Evolutionary conservation across 805 yeast genomes (phyloP).

Genomic region (Candida loeiensis): DNA sequence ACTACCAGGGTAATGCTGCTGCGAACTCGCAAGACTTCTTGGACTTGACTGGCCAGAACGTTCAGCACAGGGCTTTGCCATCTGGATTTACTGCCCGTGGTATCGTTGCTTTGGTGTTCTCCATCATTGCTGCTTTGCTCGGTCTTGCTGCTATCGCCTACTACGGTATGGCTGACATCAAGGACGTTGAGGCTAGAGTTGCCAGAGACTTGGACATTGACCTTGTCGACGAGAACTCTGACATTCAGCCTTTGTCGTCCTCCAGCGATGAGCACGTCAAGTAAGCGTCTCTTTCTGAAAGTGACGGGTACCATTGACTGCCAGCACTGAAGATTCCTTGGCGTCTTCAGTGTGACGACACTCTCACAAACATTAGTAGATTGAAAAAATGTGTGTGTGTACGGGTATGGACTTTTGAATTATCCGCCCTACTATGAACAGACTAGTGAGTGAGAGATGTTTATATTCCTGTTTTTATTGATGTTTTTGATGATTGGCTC

Average conservation of each 20-base stretch:
- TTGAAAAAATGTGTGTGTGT: slow-evolving; percentile 21
- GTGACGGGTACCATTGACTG: not conserved
- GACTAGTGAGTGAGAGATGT: not conserved
- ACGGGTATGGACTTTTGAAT: slow-evolving; percentile 9
- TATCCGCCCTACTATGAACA: slow-evolving; percentile 3
- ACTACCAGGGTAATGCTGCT: slow-evolving; percentile 82
- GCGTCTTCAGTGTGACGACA: not conserved
- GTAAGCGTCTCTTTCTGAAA: slow-evolving; percentile 2
- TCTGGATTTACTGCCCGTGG: slow-evolving; percentile 93
- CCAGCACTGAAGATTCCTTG: not conserved
- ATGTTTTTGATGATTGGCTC: slow-evolving; percentile 10
- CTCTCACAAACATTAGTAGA: slow-evolving; percentile 4
- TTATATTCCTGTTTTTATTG: slow-evolving; percentile 4
- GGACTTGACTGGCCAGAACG: slow-evolving; percentile 72
- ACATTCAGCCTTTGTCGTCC: slow-evolving; percentile 11
- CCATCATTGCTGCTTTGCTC: slow-evolving; percentile 77
- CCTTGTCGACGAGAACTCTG: slow-evolving; percentile 23
- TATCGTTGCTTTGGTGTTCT: slow-evolving; percentile 89
- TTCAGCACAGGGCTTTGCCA: slow-evolving; percentile 67
- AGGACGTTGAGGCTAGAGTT: slow-evolving; percentile 61
- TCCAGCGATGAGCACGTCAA: slow-evolving; percentile 6
- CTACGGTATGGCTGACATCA: slow-evolving; percentile 85
- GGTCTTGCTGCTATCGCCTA: slow-evolving; percentile 74
- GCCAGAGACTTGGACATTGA: slow-evolving; percentile 52
- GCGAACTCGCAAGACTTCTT: slow-evolving; percentile 61